Evolutionary conservation across 768 basidiomycete genomes (phyloP).

Genomic region (Boletus speciosus): DNA sequence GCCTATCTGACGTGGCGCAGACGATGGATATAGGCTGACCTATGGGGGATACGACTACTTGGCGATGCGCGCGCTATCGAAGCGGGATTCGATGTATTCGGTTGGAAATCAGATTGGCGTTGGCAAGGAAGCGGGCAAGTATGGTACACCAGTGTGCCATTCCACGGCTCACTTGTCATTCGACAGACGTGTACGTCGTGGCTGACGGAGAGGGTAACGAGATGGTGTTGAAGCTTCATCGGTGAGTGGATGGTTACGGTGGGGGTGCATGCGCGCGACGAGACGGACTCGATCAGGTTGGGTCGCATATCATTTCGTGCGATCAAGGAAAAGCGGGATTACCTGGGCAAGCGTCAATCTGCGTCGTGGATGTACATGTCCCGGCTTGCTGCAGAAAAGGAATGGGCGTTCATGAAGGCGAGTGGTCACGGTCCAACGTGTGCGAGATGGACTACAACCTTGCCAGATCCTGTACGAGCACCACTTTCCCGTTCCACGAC

Average conservation of each 20-base stretch:
- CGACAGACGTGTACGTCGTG: constrained; percentile 78
- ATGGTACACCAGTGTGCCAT: neutral
- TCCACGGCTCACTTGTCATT: constrained; percentile 3
- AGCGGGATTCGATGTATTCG: constrained; percentile 81
- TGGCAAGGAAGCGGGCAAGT: constrained; percentile 91
- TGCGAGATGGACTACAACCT: neutral
- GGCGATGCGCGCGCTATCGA: constrained; percentile 89
- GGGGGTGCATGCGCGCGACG: neutral
- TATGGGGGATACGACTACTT: constrained; percentile 99
- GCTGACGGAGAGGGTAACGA: constrained; percentile 80
- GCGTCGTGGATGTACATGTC: constrained; percentile 99
- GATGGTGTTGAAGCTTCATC: constrained; percentile 90
- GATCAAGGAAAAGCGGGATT: constrained; percentile 95
- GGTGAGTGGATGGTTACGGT: constrained; percentile 43
- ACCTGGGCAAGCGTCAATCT: constrained; percentile 90
- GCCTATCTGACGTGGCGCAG: constrained; percentile 40
- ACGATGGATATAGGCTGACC: constrained; percentile 95
- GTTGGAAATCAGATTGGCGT: constrained; percentile 98
- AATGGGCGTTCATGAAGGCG: constrained; percentile 99
- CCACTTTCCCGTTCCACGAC: constrained; percentile 87
- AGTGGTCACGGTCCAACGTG: neutral
- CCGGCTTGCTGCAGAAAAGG: constrained; percentile 91
- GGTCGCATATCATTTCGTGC: constrained; percentile 97
- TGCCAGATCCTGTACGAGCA: constrained; percentile 84
- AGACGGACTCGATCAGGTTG: constrained; percentile 49